Evolutionary conservation across 2,329 filamentous ascomycete genomes (phyloP), one percentile per base, ranked within the genome.

Genomic region (Monosporascus sp.): DNA sequence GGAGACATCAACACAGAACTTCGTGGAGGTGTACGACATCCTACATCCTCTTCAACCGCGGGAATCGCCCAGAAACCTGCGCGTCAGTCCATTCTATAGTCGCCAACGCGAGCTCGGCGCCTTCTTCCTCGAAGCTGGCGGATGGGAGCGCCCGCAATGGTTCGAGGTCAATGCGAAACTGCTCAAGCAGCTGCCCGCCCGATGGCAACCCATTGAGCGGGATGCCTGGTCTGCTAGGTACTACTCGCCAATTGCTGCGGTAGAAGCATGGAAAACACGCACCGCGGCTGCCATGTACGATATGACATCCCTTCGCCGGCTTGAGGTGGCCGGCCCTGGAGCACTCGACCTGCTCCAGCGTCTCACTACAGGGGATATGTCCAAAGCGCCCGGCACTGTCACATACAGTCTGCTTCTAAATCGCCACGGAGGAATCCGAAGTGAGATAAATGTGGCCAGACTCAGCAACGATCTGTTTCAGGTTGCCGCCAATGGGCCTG

Each of bases 1-100:
- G 24, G 81, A 85, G 66, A 85, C 83, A 0, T 79, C 78, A 0
- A 72, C 77, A 46, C 81, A 83, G 60, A 83, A 82, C 58, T 86
- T 86, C 48, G 76, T 81, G 24, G 83, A 86, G 57, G 76, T 86
- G 1, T 86, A 86, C 68, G 82, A 85, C 54, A 84, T 86, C 39
- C 56, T 85, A 0, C 83, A 86, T 53, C 83, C 83, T 0, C 70
- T 83, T 0, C 79, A 82, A 50, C 82, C 81, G 0, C 76, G 75
- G 27, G 70, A 76, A 0, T 83, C 79, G 0, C 83, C 82, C 0
- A 77, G 83, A 0, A 78, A 82, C 53, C 70, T 86, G 2, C 79
- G 83, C 6, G 67, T 79, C 15, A 84, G 79, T 55, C 82, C 83
- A 0, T 86, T 85, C 62, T 71, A 83, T 54, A 56, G 70, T 1